Percentiles rank a stretch among this genome's conserved stretches.
Conservation (phyloP, 75 land plant genomes). For the Pinus tabuliformis region DNA sequence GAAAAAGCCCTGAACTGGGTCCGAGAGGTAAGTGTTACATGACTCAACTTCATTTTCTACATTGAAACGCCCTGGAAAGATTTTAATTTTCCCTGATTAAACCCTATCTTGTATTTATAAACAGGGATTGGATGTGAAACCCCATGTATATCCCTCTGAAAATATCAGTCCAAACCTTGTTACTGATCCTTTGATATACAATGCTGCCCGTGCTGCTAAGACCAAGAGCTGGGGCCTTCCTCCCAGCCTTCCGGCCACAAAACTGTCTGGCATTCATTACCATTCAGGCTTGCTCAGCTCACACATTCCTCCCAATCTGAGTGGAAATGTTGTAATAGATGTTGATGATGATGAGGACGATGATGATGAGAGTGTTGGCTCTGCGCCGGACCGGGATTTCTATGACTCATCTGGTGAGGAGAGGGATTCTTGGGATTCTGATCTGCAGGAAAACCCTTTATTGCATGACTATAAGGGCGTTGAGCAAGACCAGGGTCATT, state of each 20-base stretch:
- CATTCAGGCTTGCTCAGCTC: constrained; percentile 30
- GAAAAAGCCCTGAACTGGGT: constrained; percentile 68
- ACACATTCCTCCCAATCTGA: not conserved
- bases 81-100: not conserved
- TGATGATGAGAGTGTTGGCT: constrained; percentile 39
- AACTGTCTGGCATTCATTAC: constrained; percentile 1
- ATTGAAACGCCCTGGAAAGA: no score
- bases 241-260: not conserved
- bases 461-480: constrained; percentile 1
- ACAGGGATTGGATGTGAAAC: not conserved
- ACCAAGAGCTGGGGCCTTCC: constrained; percentile 6
- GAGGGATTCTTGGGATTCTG: constrained; percentile 15
- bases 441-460: constrained; percentile 13
- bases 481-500: not conserved
- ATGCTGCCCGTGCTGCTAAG: not conserved
- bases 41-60: no score
- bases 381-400: constrained; percentile 20
- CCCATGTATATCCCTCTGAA: not conserved
- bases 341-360: constrained; percentile 22
- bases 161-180: constrained; percentile 12
- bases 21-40: constrained; percentile 30
- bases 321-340: constrained; percentile 4
- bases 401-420: constrained; percentile 29
- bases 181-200: not conserved
- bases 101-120: not conserved